Conservation (phyloP, 106 monocot genomes). For the Phalaenopsis equestris region DNA sequence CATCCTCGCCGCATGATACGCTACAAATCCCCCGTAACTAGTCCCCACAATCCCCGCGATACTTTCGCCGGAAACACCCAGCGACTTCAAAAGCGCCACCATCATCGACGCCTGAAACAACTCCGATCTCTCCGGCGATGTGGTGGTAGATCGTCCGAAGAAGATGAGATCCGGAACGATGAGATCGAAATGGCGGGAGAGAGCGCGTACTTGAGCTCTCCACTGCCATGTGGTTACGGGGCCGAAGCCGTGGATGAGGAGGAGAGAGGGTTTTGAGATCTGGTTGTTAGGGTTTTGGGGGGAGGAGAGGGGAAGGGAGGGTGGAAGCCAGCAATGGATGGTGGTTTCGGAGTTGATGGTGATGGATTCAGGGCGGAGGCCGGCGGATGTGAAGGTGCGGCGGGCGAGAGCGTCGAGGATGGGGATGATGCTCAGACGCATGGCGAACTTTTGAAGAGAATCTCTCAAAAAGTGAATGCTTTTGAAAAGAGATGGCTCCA, state of each 20-base stretch:
- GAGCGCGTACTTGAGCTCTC: constrained; percentile 13
- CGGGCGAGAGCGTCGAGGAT: constrained; percentile 10
- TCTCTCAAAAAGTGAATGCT: no score
- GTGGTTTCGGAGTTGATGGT: constrained; percentile 17
- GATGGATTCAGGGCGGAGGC: constrained; percentile 10
- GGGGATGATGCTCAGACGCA: constrained; percentile 5
- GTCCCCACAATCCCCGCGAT: constrained; percentile 26
- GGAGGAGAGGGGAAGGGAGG: background rate
- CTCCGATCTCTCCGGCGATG: constrained; percentile 14
- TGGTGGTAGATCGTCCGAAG: constrained; percentile 20
- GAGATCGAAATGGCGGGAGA: constrained; percentile 19
- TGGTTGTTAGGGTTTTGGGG: background rate
- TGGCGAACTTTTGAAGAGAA: background rate
- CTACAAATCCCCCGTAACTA: constrained; percentile 78
- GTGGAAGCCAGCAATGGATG: constrained; percentile 11
- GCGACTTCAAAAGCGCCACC: background rate
- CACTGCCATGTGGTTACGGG: constrained; percentile 17
- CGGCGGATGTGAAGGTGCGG: constrained; percentile 17
- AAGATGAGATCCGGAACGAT: constrained; percentile 18
- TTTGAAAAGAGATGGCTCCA: no score
- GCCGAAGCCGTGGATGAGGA: constrained; percentile 23
- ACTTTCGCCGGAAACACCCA: background rate
- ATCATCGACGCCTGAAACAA: constrained; percentile 14
- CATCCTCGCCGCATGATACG: constrained; percentile 44
- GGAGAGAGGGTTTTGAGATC: background rate